A percentile compares a stretch with the other conserved stretches of the same genome.
Conservation (phyloP, 2,329 filamentous ascomycete species). For the Clarireedia monteithiana region DNA sequence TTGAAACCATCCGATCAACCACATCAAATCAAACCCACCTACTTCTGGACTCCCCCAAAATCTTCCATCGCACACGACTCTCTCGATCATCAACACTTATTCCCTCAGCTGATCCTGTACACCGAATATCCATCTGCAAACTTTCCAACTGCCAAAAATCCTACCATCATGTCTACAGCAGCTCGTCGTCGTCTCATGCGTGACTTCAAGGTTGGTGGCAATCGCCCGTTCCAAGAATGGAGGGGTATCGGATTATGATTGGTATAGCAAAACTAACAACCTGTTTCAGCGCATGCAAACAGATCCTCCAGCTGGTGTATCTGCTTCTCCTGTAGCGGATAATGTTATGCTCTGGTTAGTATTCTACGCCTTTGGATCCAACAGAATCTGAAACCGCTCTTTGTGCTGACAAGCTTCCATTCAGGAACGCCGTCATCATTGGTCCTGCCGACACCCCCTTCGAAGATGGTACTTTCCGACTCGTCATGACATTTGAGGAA, state of each 20-base stretch:
- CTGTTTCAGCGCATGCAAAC: conserved; percentile 86
- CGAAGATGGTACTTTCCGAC: conserved; percentile 93
- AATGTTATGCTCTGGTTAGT: conserved; percentile 92
- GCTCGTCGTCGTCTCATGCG: conserved; percentile 95
- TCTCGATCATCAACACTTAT: background rate
- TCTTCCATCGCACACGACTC: background rate
- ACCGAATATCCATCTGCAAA: background rate
- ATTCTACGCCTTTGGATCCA: background rate
- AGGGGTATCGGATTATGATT: conserved; percentile 1
- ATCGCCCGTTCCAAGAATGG: background rate
- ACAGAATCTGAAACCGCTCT: background rate
- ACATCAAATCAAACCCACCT: background rate
- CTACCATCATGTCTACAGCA: conserved; percentile 70
- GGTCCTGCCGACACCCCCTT: conserved; percentile 95
- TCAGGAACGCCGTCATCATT: conserved; percentile 96
- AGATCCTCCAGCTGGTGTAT: conserved; percentile 92
- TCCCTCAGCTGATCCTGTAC: background rate
- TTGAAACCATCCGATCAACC: background rate
- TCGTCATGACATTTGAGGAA: conserved; percentile 99
- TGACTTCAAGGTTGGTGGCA: conserved; percentile 82
- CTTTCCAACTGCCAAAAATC: background rate
- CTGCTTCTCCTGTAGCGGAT: conserved; percentile 88
- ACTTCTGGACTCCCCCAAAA: background rate
- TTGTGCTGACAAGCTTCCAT: conserved; percentile 8
- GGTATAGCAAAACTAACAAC: conserved; percentile 14